These are phyloP conservation scores for Paxillus rubicundulus DNA, from an alignment of 768 basidiomycete species.

Conservation along the genomic window DNA sequence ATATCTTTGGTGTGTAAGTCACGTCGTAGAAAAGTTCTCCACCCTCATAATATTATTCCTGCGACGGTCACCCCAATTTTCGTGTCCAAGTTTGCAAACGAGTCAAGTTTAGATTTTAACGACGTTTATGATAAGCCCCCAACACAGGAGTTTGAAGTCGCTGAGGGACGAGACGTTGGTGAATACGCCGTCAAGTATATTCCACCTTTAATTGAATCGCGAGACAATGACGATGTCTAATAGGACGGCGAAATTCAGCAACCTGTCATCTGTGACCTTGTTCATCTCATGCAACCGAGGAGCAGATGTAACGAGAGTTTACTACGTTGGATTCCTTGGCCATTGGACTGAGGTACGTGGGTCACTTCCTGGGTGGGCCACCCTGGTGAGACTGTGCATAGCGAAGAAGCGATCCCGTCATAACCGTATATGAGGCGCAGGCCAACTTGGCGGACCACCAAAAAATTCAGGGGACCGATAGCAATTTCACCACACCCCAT, in stretches of 20 bases:
- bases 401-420: constrained; percentile 74
- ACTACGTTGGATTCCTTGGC: constrained; percentile 85
- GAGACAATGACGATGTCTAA: not conserved
- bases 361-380: not conserved
- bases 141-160: constrained; percentile 70
- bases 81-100: constrained; percentile 67
- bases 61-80: not conserved
- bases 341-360: constrained; percentile 69
- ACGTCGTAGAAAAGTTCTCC: not conserved
- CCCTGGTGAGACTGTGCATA: constrained; percentile 29
- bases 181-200: constrained; percentile 82
- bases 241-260: constrained; percentile 85
- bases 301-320: constrained; percentile 71
- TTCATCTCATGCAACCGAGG: constrained; percentile 82
- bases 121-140: constrained; percentile 62
- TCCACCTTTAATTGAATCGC: not conserved
- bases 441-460: constrained; percentile 87
- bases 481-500: constrained; percentile 50
- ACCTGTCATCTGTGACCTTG: constrained; percentile 75
- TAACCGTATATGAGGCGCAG: constrained; percentile 85
- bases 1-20: constrained; percentile 58
- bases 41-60: not conserved
- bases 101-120: constrained; percentile 77
- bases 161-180: constrained; percentile 71
- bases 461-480: constrained; percentile 79